Evolutionary conservation across 139 green algal species (phyloP), one percentile per base, ranked within the genome.

Genomic region (Chlorella sp.): DNA sequence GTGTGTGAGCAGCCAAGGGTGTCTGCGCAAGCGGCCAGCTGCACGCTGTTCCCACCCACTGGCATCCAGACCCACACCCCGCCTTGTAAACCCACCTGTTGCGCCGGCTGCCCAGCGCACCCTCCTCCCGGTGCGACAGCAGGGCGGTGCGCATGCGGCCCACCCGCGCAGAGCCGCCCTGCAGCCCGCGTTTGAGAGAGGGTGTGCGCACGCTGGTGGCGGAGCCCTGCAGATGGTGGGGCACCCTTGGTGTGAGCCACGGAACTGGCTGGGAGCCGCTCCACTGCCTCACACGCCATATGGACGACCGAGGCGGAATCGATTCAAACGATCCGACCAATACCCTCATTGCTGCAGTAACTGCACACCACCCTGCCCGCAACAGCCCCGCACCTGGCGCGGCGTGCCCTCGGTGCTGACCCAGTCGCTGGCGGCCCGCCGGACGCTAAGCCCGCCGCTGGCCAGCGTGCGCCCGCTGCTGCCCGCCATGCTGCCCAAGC

Each of bases 201-300:
- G 76, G 76, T 2, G 76, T 82, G 58, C 76, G 76, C 8, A 82
- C 56, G 58, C 76, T 82, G 76, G 36, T 82, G 56, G 56, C 76
- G 41, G 76, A 82, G 38, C 76, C 28, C 58, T 73, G 76, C 38
- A 36, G 41, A 2, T 34, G 43, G 34, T 34, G 19, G 19, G 74
- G 46, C 46, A 38, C 32, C 5, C 16, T 7, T n/a, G n/a, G n/a
- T n/a, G n/a, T n/a, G n/a, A n/a, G n/a, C n/a, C n/a, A n/a, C n/a
- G n/a, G n/a, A n/a, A n/a, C n/a, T n/a, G n/a, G n/a, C n/a, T n/a
- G n/a, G n/a, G n/a, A n/a, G n/a, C n/a, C n/a, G n/a, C n/a, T n/a
- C n/a, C n/a, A n/a, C n/a, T n/a, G n/a, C n/a, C n/a, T n/a, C n/a
- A n/a, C n/a, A n/a, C n/a, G n/a, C n/a, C n/a, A n/a, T n/a, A n/a